Evolutionary conservation across 352 stramenopile genomes (phyloP), one percentile per base, ranked within the genome.

Genomic region (Pythium dissimile): DNA sequence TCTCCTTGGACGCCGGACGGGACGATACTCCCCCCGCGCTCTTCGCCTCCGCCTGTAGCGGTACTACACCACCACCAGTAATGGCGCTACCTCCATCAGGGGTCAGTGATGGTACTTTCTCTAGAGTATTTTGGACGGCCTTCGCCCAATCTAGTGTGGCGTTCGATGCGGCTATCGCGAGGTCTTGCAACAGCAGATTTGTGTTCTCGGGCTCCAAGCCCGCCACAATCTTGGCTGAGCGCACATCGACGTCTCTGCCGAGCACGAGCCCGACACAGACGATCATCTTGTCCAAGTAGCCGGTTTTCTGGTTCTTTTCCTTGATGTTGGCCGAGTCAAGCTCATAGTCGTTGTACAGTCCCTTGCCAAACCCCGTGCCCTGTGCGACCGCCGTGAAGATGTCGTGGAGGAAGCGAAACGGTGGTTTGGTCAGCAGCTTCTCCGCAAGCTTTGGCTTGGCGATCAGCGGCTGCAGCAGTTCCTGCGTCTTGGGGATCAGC

Each of bases 361-460:
- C 77, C 52, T 89, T 75, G 30, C 71, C 81, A 62, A 99, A 98
- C 34, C 89, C 90, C 43, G 90, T 96, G 62, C 69, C 61, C 45
- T 78, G 69, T 20, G 74, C 86, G 32, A 99, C 70, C 42, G 88
- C 91, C 41, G 86, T 77, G 52, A 99, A 89, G 34, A 98, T 77
- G 67, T 98, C 94, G 70, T 98, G 88, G 38, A 98, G 73, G 67
- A 98, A 99, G 34, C 95, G 90, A 72, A 99, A 99, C 15, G 96
- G 96, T 30, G 96, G 96, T 66, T 98, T 98, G 60, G 73, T 69
- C 37, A 99, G 80, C 38, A 99, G 77, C 77, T 99, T 98, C 30
- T 98, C 92, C 5, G 85, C 83, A 45, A 98, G 77, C 72, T 97
- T 98, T 23, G 96, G 95, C 71, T 98, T 97, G 49, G 76, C 67